Evolutionary conservation across 768 basidiomycete genomes (phyloP), one percentile per base, ranked within the genome.

Genomic region (Leccinum subtestaceum): DNA sequence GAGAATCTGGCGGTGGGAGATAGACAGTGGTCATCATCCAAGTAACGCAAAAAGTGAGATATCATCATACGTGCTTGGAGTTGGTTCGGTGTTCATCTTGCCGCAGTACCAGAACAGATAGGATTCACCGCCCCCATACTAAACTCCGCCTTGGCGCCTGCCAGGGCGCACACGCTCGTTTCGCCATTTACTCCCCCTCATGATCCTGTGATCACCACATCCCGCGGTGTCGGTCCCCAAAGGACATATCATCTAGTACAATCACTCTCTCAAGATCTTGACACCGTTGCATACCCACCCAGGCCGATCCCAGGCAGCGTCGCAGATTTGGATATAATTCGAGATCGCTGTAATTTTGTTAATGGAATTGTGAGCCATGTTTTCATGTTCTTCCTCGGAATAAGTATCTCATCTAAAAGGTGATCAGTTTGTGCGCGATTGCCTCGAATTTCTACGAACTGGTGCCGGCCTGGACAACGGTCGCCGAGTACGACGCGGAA

Each of bases 1-100:
- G 71, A 80, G 84, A 70, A 89, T 98, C 69, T 97, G 95, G 94
- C 82, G 84, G 61, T 97, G 94, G 94, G 95, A 96, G 77, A 81
- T 97, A 57, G 81, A 86, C 45, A 89, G 90, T 63, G 95, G 94
- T 6, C 93, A 95, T 75, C 90, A 89, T 75, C 94, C 95, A 23
- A 91, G 88, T 70, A 77, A 76, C 51, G 78, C 82, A 53, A 79
- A 80, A 52, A 83, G 91, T 91, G 73, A 69, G 90, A 77, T 48
- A 34, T 52, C 13, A 2, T 40, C 21, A 74, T 55, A 49, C 38
- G 40, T 60, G 53, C 50, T 7, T 36, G n/a, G 47, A 21, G 48
- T 38, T 55, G 56, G 45, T 53, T 52, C 36, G n/a, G n/a, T 34
- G 21, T 55, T 32, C 34, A 45, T 9, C 8, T 50, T 55, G 48